Base-by-base conservation (phyloP, 345 rosid species). In the Turritis glabra region DNA sequence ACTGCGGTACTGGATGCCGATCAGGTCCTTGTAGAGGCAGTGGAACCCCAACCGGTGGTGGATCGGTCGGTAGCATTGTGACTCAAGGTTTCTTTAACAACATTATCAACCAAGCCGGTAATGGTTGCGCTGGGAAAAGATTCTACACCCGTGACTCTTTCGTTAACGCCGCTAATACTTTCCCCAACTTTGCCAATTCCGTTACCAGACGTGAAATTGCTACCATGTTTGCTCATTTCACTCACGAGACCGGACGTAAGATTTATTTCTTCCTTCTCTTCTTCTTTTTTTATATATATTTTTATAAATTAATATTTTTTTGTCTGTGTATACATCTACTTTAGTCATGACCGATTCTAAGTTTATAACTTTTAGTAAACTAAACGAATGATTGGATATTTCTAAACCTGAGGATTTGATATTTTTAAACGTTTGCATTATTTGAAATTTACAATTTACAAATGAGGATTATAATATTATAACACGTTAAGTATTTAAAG, bases 181-280 rank as follows among this genome's bases (percentile, higher is more conserved):
- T 38, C 29, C 67, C 80, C 0, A 48, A 38, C 61, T 79, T 79
- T 57, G 67, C 30, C 4, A 40, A 48, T 12, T 63, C 72, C 18
- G 80, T 69, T 44, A 75, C 84, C 3, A 74, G 17, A 48, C 88
- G 85, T 17, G 88, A 85, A 67, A 62, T 85, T 61, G 85, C 88
- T 1, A 77, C 88, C 37, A 82, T 85, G 72, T 85, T 85, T 46
- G 88, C 85, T 43, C 88, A 82, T 57, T 77, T 76, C 78, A 82
- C 88, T 0, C 83, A 82, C 59, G 84, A 82, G 55, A 85, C 88
- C 30, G 83, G 79, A 80, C 76, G 88, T 84, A 82, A 78, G 80
- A 56, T 22, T 23, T 23, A 3, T 25, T 17, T 54, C n/a, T n/a
- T 22, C 2, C n/a, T 63, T 23, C 7, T 29, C 9, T 21, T 40